These are phyloP conservation scores for Martiniozyma asiatica DNA, from an alignment of 1,139 yeast genomes.

Conservation along the genomic window DNA sequence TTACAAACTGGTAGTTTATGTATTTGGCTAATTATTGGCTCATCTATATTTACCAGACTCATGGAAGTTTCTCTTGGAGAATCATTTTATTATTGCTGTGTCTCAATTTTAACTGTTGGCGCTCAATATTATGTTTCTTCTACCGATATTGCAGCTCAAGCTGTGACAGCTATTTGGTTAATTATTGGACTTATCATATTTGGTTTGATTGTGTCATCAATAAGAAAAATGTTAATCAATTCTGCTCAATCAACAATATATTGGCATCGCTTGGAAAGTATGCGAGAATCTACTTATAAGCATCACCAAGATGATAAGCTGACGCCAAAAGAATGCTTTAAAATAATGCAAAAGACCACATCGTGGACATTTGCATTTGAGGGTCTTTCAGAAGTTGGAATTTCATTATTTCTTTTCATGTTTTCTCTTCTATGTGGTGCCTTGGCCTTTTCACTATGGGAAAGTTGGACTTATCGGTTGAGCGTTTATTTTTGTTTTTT, in stretches of 20 bases:
- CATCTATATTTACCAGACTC: slow-evolving; percentile 38
- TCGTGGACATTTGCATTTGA: slow-evolving; percentile 10
- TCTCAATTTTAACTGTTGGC: slow-evolving; percentile 68
- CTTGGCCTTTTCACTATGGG: slow-evolving; percentile 42
- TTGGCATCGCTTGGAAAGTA: slow-evolving; percentile 45
- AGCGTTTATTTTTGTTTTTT: slow-evolving; percentile 63
- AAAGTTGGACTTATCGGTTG: slow-evolving; percentile 59
- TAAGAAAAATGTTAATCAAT: slow-evolving; percentile 49
- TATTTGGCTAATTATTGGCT: slow-evolving; percentile 61
- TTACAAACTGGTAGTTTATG: slow-evolving; percentile 53
- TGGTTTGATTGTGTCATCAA: slow-evolving; percentile 62
- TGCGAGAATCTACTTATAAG: slow-evolving; percentile 7
- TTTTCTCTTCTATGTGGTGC: slow-evolving; percentile 67
- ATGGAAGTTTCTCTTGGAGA: slow-evolving; percentile 41
- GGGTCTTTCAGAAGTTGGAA: slow-evolving; percentile 24
- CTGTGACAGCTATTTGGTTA: slow-evolving; percentile 49
- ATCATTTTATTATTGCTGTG: slow-evolving; percentile 58
- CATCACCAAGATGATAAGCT: slow-evolving; percentile 1
- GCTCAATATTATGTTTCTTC: slow-evolving; percentile 59
- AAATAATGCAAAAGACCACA: slow-evolving; percentile 27
- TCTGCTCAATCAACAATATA: slow-evolving; percentile 51
- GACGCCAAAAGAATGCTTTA: slow-evolving; percentile 31
- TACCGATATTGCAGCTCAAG: slow-evolving; percentile 31
- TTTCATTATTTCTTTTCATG: slow-evolving; percentile 36
- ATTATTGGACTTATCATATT: slow-evolving; percentile 57